These are phyloP conservation scores for Komagataella populi DNA, from an alignment of 805 yeast species.

Conservation along the genomic window DNA sequence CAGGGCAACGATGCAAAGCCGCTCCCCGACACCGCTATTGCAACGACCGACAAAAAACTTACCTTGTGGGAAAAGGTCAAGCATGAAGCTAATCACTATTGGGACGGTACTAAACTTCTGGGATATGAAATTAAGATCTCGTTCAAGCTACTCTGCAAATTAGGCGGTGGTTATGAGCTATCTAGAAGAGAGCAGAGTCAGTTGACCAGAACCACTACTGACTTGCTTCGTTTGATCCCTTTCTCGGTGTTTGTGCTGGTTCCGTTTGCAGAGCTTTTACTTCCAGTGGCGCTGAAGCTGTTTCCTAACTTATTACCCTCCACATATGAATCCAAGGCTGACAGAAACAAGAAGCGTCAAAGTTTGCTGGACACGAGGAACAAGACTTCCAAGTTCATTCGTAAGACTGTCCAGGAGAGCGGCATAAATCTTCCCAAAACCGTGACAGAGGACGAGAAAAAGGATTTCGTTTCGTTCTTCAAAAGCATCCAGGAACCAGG, in stretches of 20 bases:
- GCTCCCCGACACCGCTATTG: not conserved
- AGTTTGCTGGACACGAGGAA: slow-evolving; percentile 45
- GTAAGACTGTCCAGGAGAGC: slow-evolving; percentile 44
- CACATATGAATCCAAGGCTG: slow-evolving; percentile 60
- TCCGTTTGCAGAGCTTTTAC: slow-evolving; percentile 89
- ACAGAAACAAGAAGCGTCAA: slow-evolving; percentile 39
- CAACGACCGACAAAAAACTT: slow-evolving; percentile 22
- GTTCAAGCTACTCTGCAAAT: slow-evolving; percentile 63
- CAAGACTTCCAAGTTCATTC: slow-evolving; percentile 45
- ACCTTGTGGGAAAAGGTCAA: slow-evolving; percentile 76
- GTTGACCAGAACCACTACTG: slow-evolving; percentile 74
- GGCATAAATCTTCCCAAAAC: slow-evolving; percentile 57
- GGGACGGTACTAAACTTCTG: slow-evolving; percentile 87
- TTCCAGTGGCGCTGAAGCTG: slow-evolving; percentile 77
- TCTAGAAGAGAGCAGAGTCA: slow-evolving; percentile 86
- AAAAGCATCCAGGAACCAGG: slow-evolving; percentile 26
- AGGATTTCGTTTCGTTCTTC: slow-evolving; percentile 67
- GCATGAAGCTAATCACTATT: slow-evolving; percentile 81
- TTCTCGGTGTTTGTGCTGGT: slow-evolving; percentile 79
- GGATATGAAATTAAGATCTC: slow-evolving; percentile 84
- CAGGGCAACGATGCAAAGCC: not conserved
- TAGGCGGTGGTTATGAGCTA: slow-evolving; percentile 81
- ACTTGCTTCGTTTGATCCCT: slow-evolving; percentile 78
- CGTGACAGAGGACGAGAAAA: slow-evolving; percentile 58
- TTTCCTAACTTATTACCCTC: slow-evolving; percentile 92